Evolutionary conservation across 1,284 basidiomycete species (phyloP), one percentile per base, ranked within the genome.

Genomic region (Irpex lacteus): DNA sequence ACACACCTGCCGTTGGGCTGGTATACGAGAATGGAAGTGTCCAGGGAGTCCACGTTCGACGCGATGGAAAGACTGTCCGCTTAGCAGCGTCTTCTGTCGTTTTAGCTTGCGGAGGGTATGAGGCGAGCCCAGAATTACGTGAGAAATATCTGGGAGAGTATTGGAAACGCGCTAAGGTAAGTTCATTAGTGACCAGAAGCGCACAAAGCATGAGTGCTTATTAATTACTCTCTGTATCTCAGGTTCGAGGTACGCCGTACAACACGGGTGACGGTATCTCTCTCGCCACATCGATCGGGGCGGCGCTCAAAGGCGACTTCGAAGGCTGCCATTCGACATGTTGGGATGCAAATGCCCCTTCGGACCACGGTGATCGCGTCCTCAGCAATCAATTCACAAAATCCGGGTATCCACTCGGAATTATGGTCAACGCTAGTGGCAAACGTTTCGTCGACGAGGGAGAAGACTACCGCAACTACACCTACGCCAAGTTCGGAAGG

Each of bases 341-440:
- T 69, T 90, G 88, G 88, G 89, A 89, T 68, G 86, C 85, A n/a
- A 80, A 87, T 68, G 85, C 87, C 0, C 75, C 80, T 2, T 64
- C 73, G 18, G 75, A 85, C 55, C 71, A 75, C 13, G 88, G 88
- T 6, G 78, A 85, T 63, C 82, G 86, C 54, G 75, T 78, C 40
- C 73, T 88, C 60, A 87, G 84, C 63, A 90, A 90, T 70, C 86
- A 88, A 67, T 88, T 81, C 73, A 90, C 88, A 2, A 90, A 90
- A 72, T 89, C 87, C 5, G 87, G 88, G 1, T 89, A 90, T 68
- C 87, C 89, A 1, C 77, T 89, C 4, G 88, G 88, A 1, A 78
- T 90, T 61, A 89, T 88, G 87, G 71, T 89, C 18, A 90, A 89
- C 68, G 69, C 78, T 1, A 67, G 73, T 3, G 88, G 88, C 1